Evolutionary conservation across 306 rosid genomes (phyloP).

Genomic region (Vicia sativa): DNA sequence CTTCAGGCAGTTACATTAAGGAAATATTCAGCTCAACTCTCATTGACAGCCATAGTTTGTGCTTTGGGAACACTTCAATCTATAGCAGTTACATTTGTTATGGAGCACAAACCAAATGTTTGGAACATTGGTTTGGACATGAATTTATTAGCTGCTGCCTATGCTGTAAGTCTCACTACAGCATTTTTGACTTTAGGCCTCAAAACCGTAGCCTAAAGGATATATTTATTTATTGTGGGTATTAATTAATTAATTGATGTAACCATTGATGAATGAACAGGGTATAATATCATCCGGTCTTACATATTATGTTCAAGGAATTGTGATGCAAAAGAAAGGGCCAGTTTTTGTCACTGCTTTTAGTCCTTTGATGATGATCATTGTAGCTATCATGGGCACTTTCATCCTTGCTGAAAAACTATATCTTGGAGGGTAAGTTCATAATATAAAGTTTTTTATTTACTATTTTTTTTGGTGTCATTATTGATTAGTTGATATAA

Average conservation of each 20-base stretch:
- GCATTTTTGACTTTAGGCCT: no score
- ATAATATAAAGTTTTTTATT: not conserved
- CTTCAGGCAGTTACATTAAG: constrained; percentile 78
- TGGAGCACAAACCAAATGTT: constrained; percentile 67
- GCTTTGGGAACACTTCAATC: constrained; percentile 79
- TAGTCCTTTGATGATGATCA: constrained; percentile 94
- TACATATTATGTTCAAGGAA: constrained; percentile 79
- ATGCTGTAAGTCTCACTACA: no score
- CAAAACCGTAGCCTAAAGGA: no score
- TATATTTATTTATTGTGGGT: no score
- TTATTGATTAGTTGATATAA: not conserved
- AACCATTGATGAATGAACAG: constrained; percentile 51
- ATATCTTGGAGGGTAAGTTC: constrained; percentile 76
- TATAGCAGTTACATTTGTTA: constrained; percentile 64
- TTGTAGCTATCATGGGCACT: constrained; percentile 83
- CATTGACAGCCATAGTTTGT: constrained; percentile 86
- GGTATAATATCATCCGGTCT: constrained; percentile 75
- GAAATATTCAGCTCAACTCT: constrained; percentile 79
- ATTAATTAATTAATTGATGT: not conserved
- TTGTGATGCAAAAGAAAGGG: constrained; percentile 80
- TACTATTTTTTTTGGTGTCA: not conserved
- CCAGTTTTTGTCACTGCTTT: constrained; percentile 97
- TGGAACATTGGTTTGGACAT: constrained; percentile 94
- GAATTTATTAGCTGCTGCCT: constrained; percentile 90
- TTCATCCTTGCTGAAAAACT: constrained; percentile 81